Conservation (phyloP, 768 basidiomycete genomes). For the Tylopilus felleus region DNA sequence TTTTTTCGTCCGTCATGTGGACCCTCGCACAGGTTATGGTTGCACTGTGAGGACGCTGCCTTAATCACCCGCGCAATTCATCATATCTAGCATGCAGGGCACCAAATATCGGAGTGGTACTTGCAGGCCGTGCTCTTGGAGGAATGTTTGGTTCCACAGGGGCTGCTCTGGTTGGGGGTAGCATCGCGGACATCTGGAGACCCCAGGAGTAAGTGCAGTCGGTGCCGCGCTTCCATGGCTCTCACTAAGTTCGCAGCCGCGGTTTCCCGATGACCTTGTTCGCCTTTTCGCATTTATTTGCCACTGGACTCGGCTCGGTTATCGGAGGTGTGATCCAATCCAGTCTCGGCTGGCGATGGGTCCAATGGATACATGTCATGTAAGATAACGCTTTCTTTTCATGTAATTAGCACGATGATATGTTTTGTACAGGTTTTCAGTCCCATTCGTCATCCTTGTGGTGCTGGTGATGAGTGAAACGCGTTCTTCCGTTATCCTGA, state of each 20-base stretch:
- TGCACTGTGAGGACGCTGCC: conserved; percentile 24
- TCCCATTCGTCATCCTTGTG: conserved; percentile 45
- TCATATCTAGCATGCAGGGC: conserved; percentile 23
- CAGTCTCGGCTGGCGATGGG: conserved; percentile 74
- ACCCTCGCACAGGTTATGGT: conserved; percentile 46
- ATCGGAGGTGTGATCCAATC: conserved; percentile 64
- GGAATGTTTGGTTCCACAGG: conserved; percentile 64
- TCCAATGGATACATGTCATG: conserved; percentile 76
- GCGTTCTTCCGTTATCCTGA: conserved; percentile 65
- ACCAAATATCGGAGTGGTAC: conserved; percentile 50
- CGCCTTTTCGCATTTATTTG: conserved; percentile 52
- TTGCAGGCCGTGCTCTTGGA: conserved; percentile 56
- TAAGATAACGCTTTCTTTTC: conserved; percentile 14
- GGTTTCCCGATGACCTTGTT: conserved; percentile 76
- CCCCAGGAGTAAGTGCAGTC: conserved; percentile 48
- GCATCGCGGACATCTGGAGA: conserved; percentile 67
- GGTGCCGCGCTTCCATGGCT: not conserved
- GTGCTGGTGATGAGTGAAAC: conserved; percentile 67
- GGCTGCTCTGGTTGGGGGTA: conserved; percentile 65
- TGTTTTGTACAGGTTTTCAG: conserved; percentile 44
- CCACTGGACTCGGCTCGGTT: conserved; percentile 61
- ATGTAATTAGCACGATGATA: not conserved
- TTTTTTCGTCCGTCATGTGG: conserved; percentile 49
- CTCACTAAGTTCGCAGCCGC: conserved; percentile 42
- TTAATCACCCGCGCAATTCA: not conserved